These are phyloP conservation scores for Sugiyamaella pinicola DNA, from an alignment of 1,139 yeast species.

Conservation along the genomic window DNA sequence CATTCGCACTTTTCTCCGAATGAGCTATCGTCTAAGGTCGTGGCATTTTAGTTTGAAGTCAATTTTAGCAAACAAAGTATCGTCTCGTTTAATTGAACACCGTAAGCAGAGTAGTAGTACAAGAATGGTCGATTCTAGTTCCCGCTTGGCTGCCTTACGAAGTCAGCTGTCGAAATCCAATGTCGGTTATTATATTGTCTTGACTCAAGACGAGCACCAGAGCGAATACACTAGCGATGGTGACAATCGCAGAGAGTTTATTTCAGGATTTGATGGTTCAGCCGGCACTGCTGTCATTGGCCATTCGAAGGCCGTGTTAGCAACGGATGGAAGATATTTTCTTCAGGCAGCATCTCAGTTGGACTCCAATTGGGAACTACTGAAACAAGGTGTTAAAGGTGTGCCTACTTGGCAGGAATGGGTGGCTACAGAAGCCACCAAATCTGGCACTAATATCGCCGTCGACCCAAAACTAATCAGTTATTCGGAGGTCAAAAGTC, in stretches of 20 bases:
- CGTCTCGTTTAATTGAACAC: constrained; percentile 1
- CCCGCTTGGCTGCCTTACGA: constrained; percentile 59
- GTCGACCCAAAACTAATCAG: constrained; percentile 73
- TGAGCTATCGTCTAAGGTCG: constrained; percentile 15
- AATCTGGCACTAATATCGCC: constrained; percentile 48
- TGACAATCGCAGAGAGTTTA: constrained; percentile 83
- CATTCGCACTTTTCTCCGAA: constrained; percentile 1
- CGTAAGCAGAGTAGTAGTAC: background rate
- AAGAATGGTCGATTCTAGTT: constrained; percentile 31
- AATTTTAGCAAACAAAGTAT: constrained; percentile 5
- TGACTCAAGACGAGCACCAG: constrained; percentile 93
- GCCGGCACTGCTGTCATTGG: constrained; percentile 93
- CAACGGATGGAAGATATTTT: constrained; percentile 95
- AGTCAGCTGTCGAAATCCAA: constrained; percentile 62
- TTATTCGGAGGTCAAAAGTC: constrained; percentile 46
- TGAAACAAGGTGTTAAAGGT: constrained; percentile 76
- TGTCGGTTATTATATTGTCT: constrained; percentile 77
- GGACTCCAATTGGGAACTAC: constrained; percentile 77
- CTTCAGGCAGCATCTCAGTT: constrained; percentile 86
- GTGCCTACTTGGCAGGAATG: constrained; percentile 89
- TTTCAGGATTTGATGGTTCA: constrained; percentile 84
- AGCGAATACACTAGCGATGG: constrained; percentile 80
- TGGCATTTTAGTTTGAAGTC: constrained; percentile 19
- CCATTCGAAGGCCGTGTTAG: constrained; percentile 69
- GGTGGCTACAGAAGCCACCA: constrained; percentile 50